Percentiles rank a stretch among this genome's conserved stretches.
phyloP scores from a whole-genome alignment of 2,329 filamentous ascomycete species.

The Cryphonectria radicalis region DNA sequence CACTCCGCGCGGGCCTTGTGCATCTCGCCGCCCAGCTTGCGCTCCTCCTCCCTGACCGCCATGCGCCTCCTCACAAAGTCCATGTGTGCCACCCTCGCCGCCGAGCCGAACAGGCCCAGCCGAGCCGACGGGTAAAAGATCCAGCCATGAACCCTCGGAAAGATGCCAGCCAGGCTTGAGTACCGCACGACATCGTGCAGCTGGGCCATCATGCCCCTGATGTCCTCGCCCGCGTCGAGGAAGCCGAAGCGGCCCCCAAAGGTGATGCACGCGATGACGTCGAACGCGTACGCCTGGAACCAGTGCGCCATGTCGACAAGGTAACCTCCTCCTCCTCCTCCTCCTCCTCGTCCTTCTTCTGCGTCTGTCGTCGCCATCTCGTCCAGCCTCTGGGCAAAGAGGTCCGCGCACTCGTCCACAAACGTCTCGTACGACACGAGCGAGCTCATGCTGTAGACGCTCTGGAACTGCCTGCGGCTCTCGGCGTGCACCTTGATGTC shows the following conservation, averaged over 20 bases:
- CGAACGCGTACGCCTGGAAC: conserved; percentile 54
- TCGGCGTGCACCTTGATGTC: conserved; percentile 43
- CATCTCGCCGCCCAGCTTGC: background rate
- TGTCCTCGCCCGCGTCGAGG: conserved; percentile 50
- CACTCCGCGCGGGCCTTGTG: background rate
- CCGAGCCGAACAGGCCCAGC: conserved; percentile 21
- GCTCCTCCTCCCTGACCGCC: conserved; percentile 18
- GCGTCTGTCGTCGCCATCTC: conserved; percentile 40
- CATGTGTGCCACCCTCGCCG: conserved; percentile 16
- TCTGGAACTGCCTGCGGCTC: conserved; percentile 46
- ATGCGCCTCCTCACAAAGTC: conserved; percentile 22
- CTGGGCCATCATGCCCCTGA: conserved; percentile 42
- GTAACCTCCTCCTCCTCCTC: conserved; percentile 15
- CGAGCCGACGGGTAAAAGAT: conserved; percentile 18
- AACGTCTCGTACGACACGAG: conserved; percentile 53
- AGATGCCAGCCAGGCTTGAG: conserved; percentile 21
- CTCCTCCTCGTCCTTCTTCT: background rate
- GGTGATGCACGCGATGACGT: conserved; percentile 57
- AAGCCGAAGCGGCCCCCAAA: conserved; percentile 47
- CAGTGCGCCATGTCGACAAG: conserved; percentile 46
- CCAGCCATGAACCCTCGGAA: conserved; percentile 18
- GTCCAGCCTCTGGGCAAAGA: conserved; percentile 44
- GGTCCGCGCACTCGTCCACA: conserved; percentile 50
- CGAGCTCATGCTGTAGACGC: conserved; percentile 52
- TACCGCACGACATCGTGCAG: conserved; percentile 19